Percentiles rank a stretch among this genome's conserved stretches.
Evolutionary conservation across 306 rosid species (phyloP).

Genomic region (Ziziphus jujuba): DNA sequence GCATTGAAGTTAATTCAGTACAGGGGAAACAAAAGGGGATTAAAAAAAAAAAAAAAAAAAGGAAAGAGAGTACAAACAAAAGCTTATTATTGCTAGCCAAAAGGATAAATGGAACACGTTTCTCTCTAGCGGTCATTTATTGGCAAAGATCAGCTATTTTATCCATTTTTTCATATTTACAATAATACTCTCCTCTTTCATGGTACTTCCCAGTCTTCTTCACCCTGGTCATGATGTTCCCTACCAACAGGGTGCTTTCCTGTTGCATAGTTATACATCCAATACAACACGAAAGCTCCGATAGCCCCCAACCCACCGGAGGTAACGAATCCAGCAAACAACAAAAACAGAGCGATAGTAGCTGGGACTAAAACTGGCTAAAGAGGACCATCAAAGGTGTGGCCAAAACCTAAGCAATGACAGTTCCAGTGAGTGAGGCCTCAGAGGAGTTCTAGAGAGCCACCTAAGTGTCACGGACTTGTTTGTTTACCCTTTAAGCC

Average conservation of each 20-base stretch:
- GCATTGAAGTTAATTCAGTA: too few species aligned
- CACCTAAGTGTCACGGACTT: too few species aligned
- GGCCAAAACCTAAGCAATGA: background rate
- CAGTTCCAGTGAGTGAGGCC: background rate
- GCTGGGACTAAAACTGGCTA: slow-evolving; percentile 12
- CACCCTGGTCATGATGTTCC: background rate
- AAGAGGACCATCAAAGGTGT: slow-evolving; percentile 13
- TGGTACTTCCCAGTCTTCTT: background rate
- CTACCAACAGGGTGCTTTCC: slow-evolving; percentile 9
- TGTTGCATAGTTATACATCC: slow-evolving; percentile 1
- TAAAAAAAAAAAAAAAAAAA: too few species aligned
- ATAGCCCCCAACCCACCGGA: background rate
- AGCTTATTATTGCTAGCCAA: too few species aligned
- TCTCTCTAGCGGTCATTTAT: too few species aligned
- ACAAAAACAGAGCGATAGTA: background rate
- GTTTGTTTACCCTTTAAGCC: too few species aligned
- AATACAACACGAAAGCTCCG: background rate
- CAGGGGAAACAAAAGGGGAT: too few species aligned
- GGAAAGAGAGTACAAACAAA: too few species aligned
- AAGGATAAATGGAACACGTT: too few species aligned
- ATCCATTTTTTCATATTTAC: too few species aligned
- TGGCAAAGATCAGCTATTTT: background rate
- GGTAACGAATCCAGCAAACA: background rate
- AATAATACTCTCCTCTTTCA: background rate
- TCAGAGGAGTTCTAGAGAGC: slow-evolving; percentile 3